Percentiles rank a stretch among this genome's conserved stretches.
These are phyloP conservation scores for Rhododendron ovatum DNA, from an alignment of 148 eudicot species.

Conservation along the genomic window DNA sequence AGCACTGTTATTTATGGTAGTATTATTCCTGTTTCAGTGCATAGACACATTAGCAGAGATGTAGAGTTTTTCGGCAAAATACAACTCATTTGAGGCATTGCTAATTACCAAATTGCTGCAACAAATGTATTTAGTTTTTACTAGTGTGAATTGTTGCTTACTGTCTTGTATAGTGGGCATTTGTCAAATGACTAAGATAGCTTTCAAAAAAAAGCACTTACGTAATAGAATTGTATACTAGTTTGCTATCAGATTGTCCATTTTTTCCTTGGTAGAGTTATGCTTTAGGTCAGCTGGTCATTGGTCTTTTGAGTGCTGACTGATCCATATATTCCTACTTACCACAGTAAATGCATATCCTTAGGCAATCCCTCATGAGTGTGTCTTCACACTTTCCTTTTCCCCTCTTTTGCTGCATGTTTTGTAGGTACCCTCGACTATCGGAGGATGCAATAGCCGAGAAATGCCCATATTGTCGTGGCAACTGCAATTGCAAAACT, in stretches of 20 bases:
- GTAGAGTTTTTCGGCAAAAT: not conserved
- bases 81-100: not conserved
- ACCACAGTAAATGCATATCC: not conserved
- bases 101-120: not conserved
- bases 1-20: not conserved
- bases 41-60: not conserved
- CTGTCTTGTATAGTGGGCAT: not conserved
- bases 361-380: not conserved
- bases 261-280: not conserved
- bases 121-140: not conserved
- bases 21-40: not conserved
- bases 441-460: conserved; percentile 49
- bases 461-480: conserved; percentile 48
- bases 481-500: conserved; percentile 62
- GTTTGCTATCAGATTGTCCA: not conserved
- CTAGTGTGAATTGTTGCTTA: not conserved
- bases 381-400: not conserved
- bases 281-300: not conserved
- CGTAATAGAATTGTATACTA: not conserved
- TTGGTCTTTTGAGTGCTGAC: not conserved
- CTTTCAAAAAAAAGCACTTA: not conserved
- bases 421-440: conserved; percentile 47
- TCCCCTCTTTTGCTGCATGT: not conserved
- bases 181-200: not conserved
- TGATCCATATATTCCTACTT: not conserved